Evolutionary conservation across 140 eudicot genomes (phyloP).

Genomic region (Erigeron philadelphicus): DNA sequence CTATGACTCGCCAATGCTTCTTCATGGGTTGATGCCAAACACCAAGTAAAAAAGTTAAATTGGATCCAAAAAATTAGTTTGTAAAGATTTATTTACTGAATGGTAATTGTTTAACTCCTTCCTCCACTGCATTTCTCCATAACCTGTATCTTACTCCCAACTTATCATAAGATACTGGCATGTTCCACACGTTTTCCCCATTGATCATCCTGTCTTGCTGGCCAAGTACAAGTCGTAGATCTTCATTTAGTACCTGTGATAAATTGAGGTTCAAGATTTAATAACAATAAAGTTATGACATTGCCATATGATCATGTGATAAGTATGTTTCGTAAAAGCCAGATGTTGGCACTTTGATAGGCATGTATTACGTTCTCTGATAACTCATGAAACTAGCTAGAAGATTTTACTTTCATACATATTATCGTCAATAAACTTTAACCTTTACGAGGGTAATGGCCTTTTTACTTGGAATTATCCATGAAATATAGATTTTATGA

Average conservation of each 20-base stretch:
- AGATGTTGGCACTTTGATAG: too few relatives aligned
- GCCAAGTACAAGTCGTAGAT: conserved; percentile 85
- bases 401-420: neutral
- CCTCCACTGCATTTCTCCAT: conserved; percentile 87
- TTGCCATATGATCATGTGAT: too few relatives aligned
- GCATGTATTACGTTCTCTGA: neutral
- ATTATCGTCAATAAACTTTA: neutral
- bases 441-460: neutral
- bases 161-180: conserved; percentile 87
- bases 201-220: conserved; percentile 89
- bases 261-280: neutral
- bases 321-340: too few relatives aligned
- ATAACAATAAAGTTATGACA: neutral
- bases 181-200: conserved; percentile 90
- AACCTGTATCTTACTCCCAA: conserved; percentile 85
- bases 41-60: conserved; percentile 24
- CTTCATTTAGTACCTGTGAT: conserved; percentile 80
- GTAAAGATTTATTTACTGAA: conserved; percentile 36
- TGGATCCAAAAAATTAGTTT: conserved; percentile 31
- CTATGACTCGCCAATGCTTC: conserved; percentile 6
- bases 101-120: conserved; percentile 54
- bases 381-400: neutral
- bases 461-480: neutral
- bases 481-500: neutral
- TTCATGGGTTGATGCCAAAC: conserved; percentile 18